These are phyloP conservation scores for Eucalyptus pumila DNA, from an alignment of 345 rosid genomes.

Conservation along the genomic window DNA sequence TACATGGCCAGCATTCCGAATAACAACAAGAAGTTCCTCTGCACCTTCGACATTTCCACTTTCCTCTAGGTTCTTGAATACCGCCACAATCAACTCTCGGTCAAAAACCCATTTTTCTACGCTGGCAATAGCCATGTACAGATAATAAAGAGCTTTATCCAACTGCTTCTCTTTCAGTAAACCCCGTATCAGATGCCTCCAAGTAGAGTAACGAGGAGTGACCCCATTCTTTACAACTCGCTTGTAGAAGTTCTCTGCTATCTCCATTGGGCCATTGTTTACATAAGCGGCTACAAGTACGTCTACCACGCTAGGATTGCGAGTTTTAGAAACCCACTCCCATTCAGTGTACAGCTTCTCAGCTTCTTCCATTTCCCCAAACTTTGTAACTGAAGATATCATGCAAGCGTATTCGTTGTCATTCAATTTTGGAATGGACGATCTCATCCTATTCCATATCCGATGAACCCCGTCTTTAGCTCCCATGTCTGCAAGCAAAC, in stretches of 20 bases:
- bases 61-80: constrained; percentile 47
- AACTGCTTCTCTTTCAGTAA: constrained; percentile 32
- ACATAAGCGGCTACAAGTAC: constrained; percentile 59
- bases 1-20: constrained; percentile 55
- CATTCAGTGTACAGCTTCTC: constrained; percentile 61
- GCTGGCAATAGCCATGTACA: constrained; percentile 51
- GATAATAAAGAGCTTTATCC: constrained; percentile 48
- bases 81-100: constrained; percentile 26
- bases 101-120: constrained; percentile 61
- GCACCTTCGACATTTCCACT: constrained; percentile 47
- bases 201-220: constrained; percentile 59
- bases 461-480: constrained; percentile 44
- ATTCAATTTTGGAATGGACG: constrained; percentile 46
- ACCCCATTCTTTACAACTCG: constrained; percentile 38
- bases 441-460: constrained; percentile 65
- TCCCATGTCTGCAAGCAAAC: constrained; percentile 52
- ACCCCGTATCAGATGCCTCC: constrained; percentile 77
- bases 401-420: constrained; percentile 63
- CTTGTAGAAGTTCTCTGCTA: constrained; percentile 37
- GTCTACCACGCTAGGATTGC: constrained; percentile 52
- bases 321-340: constrained; percentile 53
- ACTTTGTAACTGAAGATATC: constrained; percentile 65
- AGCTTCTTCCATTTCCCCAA: constrained; percentile 56
- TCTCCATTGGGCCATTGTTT: constrained; percentile 30
- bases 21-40: constrained; percentile 46